Evolutionary conservation across 768 basidiomycete species (phyloP).

Genomic region (Polyporus arcularius): DNA sequence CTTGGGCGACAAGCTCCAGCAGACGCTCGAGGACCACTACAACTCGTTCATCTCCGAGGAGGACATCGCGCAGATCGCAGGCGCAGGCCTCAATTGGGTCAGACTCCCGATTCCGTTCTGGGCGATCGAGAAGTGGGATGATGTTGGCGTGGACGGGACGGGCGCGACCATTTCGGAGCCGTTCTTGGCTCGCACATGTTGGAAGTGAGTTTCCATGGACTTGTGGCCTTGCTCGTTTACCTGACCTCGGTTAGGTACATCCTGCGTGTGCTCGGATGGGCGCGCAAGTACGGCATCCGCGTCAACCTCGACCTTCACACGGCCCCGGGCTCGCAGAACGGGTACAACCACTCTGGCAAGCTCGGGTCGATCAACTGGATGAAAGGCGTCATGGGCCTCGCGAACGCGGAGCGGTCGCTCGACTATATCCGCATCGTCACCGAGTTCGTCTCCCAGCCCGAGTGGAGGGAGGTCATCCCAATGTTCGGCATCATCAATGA

Average conservation of each 20-base stretch:
- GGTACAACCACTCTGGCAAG: constrained; percentile 63
- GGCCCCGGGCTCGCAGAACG: constrained; percentile 80
- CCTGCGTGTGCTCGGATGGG: constrained; percentile 76
- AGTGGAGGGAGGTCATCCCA: constrained; percentile 62
- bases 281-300: constrained; percentile 86
- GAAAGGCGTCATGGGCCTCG: constrained; percentile 78
- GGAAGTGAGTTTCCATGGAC: constrained; percentile 65
- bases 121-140: constrained; percentile 75
- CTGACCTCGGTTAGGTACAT: constrained; percentile 66
- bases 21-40: constrained; percentile 63
- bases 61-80: constrained; percentile 32
- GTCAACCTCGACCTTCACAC: constrained; percentile 81
- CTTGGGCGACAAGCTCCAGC: constrained; percentile 56
- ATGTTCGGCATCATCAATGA: constrained; percentile 70
- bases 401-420: constrained; percentile 80
- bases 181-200: constrained; percentile 70
- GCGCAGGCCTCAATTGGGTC: constrained; percentile 82
- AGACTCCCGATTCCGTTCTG: constrained; percentile 83
- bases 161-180: constrained; percentile 52
- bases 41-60: constrained; percentile 66
- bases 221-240: not conserved
- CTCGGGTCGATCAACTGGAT: constrained; percentile 62
- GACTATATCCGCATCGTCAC: constrained; percentile 73
- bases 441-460: constrained; percentile 80
- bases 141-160: constrained; percentile 29